phyloP scores from a whole-genome alignment of 2,329 filamentous ascomycete genomes.

The Stylonectria norvegica region DNA sequence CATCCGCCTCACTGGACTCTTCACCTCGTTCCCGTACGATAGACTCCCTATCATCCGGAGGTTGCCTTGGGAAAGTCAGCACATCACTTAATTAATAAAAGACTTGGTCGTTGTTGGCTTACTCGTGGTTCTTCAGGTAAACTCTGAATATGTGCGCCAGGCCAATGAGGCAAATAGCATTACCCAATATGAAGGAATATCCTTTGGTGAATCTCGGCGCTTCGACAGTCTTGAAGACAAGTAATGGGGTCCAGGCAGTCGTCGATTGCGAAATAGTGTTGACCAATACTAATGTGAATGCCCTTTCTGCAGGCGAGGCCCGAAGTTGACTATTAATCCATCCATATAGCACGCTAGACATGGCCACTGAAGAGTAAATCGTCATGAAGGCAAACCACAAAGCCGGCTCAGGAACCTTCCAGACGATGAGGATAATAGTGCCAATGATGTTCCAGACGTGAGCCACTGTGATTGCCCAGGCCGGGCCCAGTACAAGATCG shows the following conservation, averaged over 20 bases:
- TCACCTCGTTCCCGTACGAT: no score
- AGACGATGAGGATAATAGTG: constrained; percentile 51
- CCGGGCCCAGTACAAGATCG: constrained; percentile 50
- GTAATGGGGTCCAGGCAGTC: constrained; percentile 53
- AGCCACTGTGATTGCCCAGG: constrained; percentile 53
- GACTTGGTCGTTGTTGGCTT: no score
- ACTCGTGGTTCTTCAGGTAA: constrained; percentile 23
- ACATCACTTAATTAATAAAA: no score
- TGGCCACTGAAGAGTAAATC: constrained; percentile 46
- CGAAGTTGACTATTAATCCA: constrained; percentile 51
- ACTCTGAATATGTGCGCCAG: constrained; percentile 22
- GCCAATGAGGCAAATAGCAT: constrained; percentile 31
- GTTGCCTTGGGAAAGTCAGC: no score
- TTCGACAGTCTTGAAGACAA: constrained; percentile 48
- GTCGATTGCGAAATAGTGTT: constrained; percentile 53
- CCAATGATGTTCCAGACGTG: constrained; percentile 51
- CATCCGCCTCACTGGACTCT: background rate
- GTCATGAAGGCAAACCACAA: constrained; percentile 37
- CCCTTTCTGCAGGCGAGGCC: constrained; percentile 44
- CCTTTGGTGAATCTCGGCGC: constrained; percentile 42
- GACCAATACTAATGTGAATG: constrained; percentile 48
- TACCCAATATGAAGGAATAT: constrained; percentile 35
- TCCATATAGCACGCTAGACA: constrained; percentile 54
- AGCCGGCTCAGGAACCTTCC: constrained; percentile 49
- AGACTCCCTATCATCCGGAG: no score